phyloP scores from a whole-genome alignment of 2,329 filamentous ascomycete genomes.

The Dactylellina sp. region DNA sequence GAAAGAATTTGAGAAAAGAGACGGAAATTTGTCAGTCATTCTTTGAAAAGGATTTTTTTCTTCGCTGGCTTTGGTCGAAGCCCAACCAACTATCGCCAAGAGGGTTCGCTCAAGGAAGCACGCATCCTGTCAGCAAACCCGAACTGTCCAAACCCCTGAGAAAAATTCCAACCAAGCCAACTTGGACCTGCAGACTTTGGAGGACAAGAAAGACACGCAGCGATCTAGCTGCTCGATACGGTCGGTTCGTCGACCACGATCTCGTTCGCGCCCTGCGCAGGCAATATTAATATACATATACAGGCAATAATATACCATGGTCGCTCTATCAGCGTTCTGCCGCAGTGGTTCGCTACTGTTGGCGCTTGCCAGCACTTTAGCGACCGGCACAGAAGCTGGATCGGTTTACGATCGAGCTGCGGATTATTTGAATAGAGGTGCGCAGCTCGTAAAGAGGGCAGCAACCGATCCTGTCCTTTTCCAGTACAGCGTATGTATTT shows the following conservation, averaged over 20 bases:
- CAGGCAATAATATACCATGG: conserved; percentile 21
- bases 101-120: not conserved
- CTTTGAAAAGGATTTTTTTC: not conserved
- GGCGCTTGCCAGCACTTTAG: conserved; percentile 17
- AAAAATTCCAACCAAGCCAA: conserved; percentile 5
- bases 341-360: conserved; percentile 16
- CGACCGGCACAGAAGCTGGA: conserved; percentile 14
- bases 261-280: not conserved
- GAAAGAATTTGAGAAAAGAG: conserved; percentile 17
- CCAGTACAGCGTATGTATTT: conserved; percentile 39
- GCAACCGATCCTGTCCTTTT: conserved; percentile 42
- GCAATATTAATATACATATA: not conserved
- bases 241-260: conserved; percentile 13
- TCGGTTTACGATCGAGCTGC: conserved; percentile 35
- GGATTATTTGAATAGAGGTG: conserved; percentile 26
- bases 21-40: not conserved
- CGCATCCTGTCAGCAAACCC: conserved; percentile 10
- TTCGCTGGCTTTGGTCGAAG: not conserved
- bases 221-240: conserved; percentile 27
- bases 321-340: conserved; percentile 21
- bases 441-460: conserved; percentile 37
- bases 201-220: conserved; percentile 4
- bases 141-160: conserved; percentile 39
- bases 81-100: not conserved
- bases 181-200: not conserved